phyloP scores from a whole-genome alignment of 2,329 filamentous ascomycete species.

The Epichloe scottii region DNA sequence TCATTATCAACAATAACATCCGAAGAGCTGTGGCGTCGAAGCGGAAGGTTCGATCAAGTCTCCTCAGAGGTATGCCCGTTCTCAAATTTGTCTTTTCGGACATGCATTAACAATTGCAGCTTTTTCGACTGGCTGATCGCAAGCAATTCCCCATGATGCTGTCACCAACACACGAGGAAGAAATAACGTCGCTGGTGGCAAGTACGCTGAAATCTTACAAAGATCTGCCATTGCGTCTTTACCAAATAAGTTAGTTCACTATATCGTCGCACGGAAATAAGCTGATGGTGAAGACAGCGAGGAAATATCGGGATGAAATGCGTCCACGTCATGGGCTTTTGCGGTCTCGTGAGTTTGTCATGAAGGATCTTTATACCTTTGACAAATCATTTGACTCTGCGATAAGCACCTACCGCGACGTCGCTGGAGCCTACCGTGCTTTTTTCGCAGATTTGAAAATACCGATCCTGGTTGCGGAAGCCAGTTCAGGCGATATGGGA shows the following conservation, averaged over 20 bases:
- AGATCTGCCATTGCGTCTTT: constrained; percentile 72
- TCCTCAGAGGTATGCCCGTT: constrained; percentile 50
- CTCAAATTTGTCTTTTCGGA: not conserved
- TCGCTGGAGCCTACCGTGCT: constrained; percentile 58
- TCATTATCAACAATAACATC: constrained; percentile 78
- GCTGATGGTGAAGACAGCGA: constrained; percentile 33
- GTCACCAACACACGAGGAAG: constrained; percentile 91
- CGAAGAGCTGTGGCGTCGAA: constrained; percentile 70
- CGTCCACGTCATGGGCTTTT: constrained; percentile 80
- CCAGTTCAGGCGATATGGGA: constrained; percentile 93
- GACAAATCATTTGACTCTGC: constrained; percentile 58
- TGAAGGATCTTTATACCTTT: constrained; percentile 98
- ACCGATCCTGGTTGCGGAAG: constrained; percentile 73
- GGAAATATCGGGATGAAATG: constrained; percentile 90
- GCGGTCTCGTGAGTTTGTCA: constrained; percentile 80
- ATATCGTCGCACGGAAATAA: too few relatives aligned
- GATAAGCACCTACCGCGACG: constrained; percentile 64
- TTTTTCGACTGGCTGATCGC: constrained; percentile 71
- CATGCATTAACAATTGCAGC: constrained; percentile 32
- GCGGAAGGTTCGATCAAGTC: constrained; percentile 64
- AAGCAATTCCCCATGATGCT: constrained; percentile 64
- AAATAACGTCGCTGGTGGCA: constrained; percentile 75
- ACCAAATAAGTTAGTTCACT: constrained; percentile 62
- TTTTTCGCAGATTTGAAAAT: constrained; percentile 77
- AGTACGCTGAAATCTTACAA: constrained; percentile 69